These are phyloP conservation scores for Phytophthora citrophthora DNA, from an alignment of 352 stramenopile genomes.

Conservation along the genomic window DNA sequence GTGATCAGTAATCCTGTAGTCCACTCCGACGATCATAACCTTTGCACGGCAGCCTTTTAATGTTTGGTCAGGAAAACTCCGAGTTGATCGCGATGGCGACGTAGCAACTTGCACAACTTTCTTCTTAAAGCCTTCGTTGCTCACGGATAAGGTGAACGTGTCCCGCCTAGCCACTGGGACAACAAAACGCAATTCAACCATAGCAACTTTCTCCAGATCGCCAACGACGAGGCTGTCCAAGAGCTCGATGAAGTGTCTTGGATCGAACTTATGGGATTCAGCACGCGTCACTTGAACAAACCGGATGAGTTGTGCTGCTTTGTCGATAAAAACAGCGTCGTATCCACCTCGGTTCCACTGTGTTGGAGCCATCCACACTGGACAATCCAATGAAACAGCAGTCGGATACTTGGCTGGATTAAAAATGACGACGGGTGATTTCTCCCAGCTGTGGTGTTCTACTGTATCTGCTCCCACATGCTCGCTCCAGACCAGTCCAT, in stretches of 20 bases:
- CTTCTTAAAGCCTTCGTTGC: background rate
- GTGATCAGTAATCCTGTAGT: background rate
- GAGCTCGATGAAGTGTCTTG: background rate
- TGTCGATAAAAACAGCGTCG: background rate
- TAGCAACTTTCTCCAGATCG: background rate
- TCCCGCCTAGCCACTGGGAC: background rate
- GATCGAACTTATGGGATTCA: background rate
- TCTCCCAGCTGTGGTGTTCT: background rate
- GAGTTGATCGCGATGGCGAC: background rate
- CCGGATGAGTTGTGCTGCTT: too few species aligned
- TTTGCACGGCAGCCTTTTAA: background rate
- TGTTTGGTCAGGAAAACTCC: too few species aligned
- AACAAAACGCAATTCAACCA: conserved; percentile 1
- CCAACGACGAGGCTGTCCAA: background rate
- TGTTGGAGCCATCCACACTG: background rate
- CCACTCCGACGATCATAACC: background rate
- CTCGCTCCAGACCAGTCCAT: background rate
- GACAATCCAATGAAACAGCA: background rate
- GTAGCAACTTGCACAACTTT: background rate
- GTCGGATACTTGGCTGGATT: background rate
- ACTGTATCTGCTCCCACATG: background rate
- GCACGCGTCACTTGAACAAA: background rate
- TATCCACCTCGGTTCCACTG: background rate
- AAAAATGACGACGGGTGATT: background rate
- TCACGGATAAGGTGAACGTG: background rate